Percentiles rank a stretch among this genome's conserved stretches.
phyloP scores from a whole-genome alignment of 2,329 filamentous ascomycete species.

The Phialophora macrospora region DNA sequence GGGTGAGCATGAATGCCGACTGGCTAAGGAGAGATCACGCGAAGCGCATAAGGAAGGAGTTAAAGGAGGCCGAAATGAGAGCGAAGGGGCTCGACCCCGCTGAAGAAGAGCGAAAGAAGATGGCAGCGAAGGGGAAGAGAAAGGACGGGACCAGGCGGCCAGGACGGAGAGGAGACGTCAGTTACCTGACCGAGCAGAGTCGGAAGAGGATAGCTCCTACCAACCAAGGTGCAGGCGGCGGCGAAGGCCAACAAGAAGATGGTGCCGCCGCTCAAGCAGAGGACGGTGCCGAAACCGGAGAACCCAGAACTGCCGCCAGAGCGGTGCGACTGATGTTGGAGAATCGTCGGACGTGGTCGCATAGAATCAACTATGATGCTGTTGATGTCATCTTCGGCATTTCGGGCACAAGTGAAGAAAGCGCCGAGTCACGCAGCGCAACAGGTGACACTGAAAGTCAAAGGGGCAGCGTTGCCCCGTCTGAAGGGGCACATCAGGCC shows the following conservation, averaged over 20 bases:
- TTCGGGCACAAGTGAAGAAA: constrained; percentile 22
- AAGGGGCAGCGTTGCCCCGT: constrained; percentile 12
- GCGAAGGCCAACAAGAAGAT: constrained; percentile 12
- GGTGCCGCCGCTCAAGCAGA: constrained; percentile 13
- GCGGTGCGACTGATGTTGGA: constrained; percentile 38
- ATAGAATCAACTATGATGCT: constrained; percentile 38
- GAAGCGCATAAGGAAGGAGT: constrained; percentile 75
- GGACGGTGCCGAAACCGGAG: constrained; percentile 7
- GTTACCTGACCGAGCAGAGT: constrained; percentile 53
- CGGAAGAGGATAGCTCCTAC: constrained; percentile 2
- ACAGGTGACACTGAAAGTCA: constrained; percentile 15
- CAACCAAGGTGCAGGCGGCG: constrained; percentile 12
- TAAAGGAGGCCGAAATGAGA: constrained; percentile 58
- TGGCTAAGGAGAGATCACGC: constrained; percentile 87
- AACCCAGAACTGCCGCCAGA: constrained; percentile 31
- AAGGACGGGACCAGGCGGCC: constrained; percentile 52
- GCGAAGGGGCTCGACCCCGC: constrained; percentile 44
- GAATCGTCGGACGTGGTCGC: constrained; percentile 37
- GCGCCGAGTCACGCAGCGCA: constrained; percentile 21
- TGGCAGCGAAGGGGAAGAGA: constrained; percentile 50
- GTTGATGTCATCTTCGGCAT: constrained; percentile 36
- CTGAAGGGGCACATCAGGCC: neutral
- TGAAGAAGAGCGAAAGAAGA: constrained; percentile 38
- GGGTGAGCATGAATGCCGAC: constrained; percentile 93
- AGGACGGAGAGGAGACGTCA: constrained; percentile 54